Evolutionary conservation across 352 stramenopile genomes (phyloP).

Genomic region (Phytophthora kernoviae): DNA sequence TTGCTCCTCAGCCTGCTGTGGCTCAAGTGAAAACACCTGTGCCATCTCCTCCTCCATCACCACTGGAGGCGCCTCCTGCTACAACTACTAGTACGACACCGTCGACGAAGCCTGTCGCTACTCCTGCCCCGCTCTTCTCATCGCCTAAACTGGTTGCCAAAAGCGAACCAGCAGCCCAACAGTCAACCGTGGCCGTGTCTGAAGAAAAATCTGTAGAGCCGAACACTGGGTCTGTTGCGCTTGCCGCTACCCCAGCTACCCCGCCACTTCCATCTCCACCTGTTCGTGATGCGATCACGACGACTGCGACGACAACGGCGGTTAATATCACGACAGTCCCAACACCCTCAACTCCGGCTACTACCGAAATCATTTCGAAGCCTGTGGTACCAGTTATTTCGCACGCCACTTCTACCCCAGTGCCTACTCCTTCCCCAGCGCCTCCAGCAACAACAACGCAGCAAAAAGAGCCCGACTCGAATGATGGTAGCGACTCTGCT

Average conservation of each 20-base stretch:
- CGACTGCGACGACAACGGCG: slow-evolving; percentile 18
- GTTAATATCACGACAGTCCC: slow-evolving; percentile 8
- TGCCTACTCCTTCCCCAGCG: slow-evolving; percentile 4
- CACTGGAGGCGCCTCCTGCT: slow-evolving; percentile 19
- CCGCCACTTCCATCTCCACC: slow-evolving; percentile 15
- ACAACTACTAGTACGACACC: slow-evolving; percentile 14
- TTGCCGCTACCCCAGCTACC: slow-evolving; percentile 4
- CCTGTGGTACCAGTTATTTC: slow-evolving; percentile 18
- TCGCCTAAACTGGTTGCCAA: slow-evolving; percentile 24
- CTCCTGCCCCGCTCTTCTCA: slow-evolving; percentile 21
- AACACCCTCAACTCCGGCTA: slow-evolving; percentile 15
- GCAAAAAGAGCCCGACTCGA: slow-evolving; percentile 17
- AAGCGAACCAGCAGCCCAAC: slow-evolving; percentile 10
- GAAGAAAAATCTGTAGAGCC: slow-evolving; percentile 22
- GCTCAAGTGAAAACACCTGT: slow-evolving; percentile 24
- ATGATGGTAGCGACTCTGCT: slow-evolving; percentile 13
- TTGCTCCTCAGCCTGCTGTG: slow-evolving; percentile 13
- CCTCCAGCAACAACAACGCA: slow-evolving; percentile 10
- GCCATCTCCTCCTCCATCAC: slow-evolving; percentile 20
- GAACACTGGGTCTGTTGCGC: slow-evolving; percentile 11
- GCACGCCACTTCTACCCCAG: slow-evolving; percentile 16
- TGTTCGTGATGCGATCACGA: slow-evolving; percentile 19
- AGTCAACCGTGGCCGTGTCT: slow-evolving; percentile 9
- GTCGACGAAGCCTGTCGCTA: slow-evolving; percentile 19
- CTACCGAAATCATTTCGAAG: slow-evolving; percentile 14